Conservation (phyloP, 805 yeast genomes). For the Blastobotrys parvus region DNA sequence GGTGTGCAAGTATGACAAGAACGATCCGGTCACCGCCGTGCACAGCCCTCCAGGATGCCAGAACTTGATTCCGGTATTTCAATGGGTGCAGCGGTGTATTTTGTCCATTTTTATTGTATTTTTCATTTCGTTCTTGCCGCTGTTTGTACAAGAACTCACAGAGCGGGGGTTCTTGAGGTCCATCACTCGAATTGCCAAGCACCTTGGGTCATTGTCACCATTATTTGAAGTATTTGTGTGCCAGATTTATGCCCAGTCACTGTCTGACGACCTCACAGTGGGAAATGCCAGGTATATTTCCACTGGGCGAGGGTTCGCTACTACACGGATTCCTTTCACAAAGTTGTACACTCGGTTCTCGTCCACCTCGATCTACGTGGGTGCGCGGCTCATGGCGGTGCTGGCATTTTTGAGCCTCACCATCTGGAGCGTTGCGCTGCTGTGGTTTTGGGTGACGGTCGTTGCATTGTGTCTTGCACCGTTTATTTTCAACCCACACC, state of each 20-base stretch:
- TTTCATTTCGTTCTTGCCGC: constrained; percentile 82
- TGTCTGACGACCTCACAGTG: constrained; percentile 66
- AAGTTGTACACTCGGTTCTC: constrained; percentile 71
- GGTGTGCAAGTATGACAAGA: constrained; percentile 54
- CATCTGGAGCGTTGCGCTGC: constrained; percentile 88
- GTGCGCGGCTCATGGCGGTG: constrained; percentile 59
- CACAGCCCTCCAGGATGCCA: constrained; percentile 79
- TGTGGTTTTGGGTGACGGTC: constrained; percentile 96
- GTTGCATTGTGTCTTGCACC: constrained; percentile 87
- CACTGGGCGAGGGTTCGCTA: constrained; percentile 93
- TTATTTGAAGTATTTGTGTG: constrained; percentile 92
- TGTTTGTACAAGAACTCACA: constrained; percentile 76
- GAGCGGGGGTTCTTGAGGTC: constrained; percentile 84
- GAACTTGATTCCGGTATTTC: constrained; percentile 72
- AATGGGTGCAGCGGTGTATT: constrained; percentile 86
- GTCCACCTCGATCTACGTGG: constrained; percentile 66
- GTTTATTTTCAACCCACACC: constrained; percentile 94
- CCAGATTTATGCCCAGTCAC: constrained; percentile 78
- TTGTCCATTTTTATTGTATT: constrained; percentile 87
- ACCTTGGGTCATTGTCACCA: constrained; percentile 76
- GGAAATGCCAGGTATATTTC: constrained; percentile 92
- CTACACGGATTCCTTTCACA: constrained; percentile 66
- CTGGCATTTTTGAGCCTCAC: constrained; percentile 68
- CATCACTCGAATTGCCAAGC: constrained; percentile 57
- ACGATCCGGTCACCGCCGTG: constrained; percentile 62